Evolutionary conservation across 2,329 filamentous ascomycete genomes (phyloP).

Genomic region (Eutypa lata): DNA sequence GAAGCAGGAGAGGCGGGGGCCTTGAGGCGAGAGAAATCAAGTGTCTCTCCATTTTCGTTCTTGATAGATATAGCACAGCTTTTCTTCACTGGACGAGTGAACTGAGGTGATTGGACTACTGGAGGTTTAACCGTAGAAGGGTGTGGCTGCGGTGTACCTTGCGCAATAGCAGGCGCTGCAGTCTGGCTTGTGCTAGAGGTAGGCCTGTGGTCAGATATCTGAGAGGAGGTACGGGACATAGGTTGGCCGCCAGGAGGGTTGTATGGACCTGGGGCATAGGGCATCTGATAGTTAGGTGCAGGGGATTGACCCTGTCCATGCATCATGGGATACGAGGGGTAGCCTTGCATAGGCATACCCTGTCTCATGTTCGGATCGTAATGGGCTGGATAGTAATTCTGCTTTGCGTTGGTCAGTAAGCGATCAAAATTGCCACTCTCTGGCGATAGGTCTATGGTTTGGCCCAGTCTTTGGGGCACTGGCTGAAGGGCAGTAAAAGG

Average conservation of each 20-base stretch:
- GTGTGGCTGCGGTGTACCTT: constrained; percentile 60
- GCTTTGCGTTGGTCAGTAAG: constrained; percentile 67
- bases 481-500: constrained; percentile 25
- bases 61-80: constrained; percentile 81
- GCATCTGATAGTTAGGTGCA: constrained; percentile 43
- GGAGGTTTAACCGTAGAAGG: constrained; percentile 53
- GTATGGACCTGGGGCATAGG: constrained; percentile 39
- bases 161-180: constrained; percentile 57
- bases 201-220: constrained; percentile 60
- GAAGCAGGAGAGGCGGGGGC: constrained; percentile 56
- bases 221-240: constrained; percentile 84
- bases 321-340: constrained; percentile 27
- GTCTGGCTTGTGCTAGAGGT: constrained; percentile 64
- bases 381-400: constrained; percentile 59
- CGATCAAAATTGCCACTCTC: constrained; percentile 69
- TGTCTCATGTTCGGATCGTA: constrained; percentile 45
- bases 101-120: constrained; percentile 41
- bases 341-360: constrained; percentile 34
- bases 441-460: constrained; percentile 59
- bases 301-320: constrained; percentile 42
- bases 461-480: constrained; percentile 15
- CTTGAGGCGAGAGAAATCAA: constrained; percentile 65
- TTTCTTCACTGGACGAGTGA: constrained; percentile 55
- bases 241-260: constrained; percentile 47
- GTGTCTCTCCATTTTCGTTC: constrained; percentile 72